Evolutionary conservation across 2,329 filamentous ascomycete species (phyloP), one percentile per base, ranked within the genome.

Genomic region (Exophiala oligosperma): DNA sequence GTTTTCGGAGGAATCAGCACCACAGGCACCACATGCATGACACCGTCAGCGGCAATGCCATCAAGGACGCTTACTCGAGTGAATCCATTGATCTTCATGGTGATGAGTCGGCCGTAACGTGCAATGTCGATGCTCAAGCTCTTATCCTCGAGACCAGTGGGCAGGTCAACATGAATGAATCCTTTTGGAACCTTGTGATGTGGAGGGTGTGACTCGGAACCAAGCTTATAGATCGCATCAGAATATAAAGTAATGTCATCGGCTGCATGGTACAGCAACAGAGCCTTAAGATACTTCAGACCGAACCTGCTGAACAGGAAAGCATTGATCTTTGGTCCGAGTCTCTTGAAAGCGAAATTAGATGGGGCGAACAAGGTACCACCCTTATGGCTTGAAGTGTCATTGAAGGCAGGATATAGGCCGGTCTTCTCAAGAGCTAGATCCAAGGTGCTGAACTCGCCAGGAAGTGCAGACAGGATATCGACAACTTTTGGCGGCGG

Each of bases 231-330:
- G 70, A 87, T 90, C 4, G 87, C 88, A 69, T 96, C 92, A 4
- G 88, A 90, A 78, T 96, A 97, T 0, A 96, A 76, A 0, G 89
- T 92, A 59, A 86, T 81, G 68, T 90, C 84, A 43, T 85, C 81
- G 1, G 88, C 88, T 49, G 92, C 81, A 68, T 93, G 89, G 70
- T 95, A 95, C 76, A 90, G 79, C 14, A 95, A 78, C 47, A 96
- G 77, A 0, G 90, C 90, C 64, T 83, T 85, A 17, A 97, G 82
- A 70, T 91, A 96, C 72, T 87, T 87, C 63, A 82, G 78, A 1
- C 92, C 92, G 52, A 80, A 82, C 28, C 83, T 78, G 58, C 88
- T 90, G 81, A 97, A 97, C 3, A 97, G 79, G 80, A 96, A 97
- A 23, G 86, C 89, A 69, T 93, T 95, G 67, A 88, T 84, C 55